A percentile compares a stretch with the other conserved stretches of the same genome.
phyloP scores from a whole-genome alignment of 2,329 filamentous ascomycete genomes.

The Didymella arachidicola region DNA sequence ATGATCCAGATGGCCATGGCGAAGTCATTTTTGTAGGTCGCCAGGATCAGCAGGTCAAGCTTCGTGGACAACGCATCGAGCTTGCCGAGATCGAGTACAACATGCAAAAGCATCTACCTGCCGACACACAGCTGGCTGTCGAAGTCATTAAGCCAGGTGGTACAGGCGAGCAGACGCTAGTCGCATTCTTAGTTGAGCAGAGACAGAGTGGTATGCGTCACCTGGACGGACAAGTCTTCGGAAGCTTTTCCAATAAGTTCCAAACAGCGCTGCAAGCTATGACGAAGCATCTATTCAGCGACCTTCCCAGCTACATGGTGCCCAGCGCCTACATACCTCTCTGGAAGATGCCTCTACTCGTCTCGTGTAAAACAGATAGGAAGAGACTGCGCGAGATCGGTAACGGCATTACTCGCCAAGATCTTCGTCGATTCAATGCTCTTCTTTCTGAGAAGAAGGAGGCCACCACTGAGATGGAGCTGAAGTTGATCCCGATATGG shows the following conservation, averaged over 20 bases:
- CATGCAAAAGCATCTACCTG: constrained; percentile 51
- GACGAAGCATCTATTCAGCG: constrained; percentile 39
- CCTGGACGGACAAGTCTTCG: constrained; percentile 44
- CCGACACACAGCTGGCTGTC: constrained; percentile 54
- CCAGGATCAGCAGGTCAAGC: constrained; percentile 51
- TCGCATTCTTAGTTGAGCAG: constrained; percentile 47
- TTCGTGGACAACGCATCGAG: constrained; percentile 53
- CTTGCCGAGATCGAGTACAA: constrained; percentile 51
- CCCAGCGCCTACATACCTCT: constrained; percentile 48
- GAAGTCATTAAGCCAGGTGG: constrained; percentile 58
- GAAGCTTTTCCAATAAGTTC: constrained; percentile 43
- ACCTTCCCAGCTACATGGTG: constrained; percentile 48
- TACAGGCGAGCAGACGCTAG: constrained; percentile 42
- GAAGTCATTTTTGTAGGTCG: constrained; percentile 49
- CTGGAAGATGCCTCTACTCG: constrained; percentile 47
- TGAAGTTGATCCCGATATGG: constrained; percentile 42
- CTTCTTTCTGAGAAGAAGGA: constrained; percentile 55
- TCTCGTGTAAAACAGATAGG: constrained; percentile 48
- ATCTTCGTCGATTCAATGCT: constrained; percentile 45
- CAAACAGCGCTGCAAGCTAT: constrained; percentile 38
- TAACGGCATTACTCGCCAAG: constrained; percentile 40
- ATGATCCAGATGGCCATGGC: constrained; percentile 59
- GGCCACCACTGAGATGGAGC: constrained; percentile 42
- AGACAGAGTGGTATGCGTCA: constrained; percentile 40
- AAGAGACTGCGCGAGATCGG: constrained; percentile 48